phyloP scores from a whole-genome alignment of 441 rosid genomes.

The Francoa sonchifolia region DNA sequence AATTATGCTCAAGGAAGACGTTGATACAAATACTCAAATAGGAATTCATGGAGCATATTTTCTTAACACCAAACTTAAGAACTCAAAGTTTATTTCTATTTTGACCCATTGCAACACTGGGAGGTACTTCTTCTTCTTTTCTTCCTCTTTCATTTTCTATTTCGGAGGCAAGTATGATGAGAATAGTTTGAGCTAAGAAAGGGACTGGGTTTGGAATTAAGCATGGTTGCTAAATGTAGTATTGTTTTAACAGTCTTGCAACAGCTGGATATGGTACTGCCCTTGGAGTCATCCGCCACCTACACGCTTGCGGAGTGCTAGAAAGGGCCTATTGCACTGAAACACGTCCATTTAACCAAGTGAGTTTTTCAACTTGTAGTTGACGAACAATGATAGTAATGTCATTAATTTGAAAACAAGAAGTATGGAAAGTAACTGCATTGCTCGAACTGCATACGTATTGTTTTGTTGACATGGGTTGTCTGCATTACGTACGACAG shows the following conservation, averaged over 20 bases:
- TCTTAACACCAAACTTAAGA: constrained; percentile 29
- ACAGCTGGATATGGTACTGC: constrained; percentile 98
- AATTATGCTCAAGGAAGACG: constrained; percentile 72
- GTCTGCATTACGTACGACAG: no score
- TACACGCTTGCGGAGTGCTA: constrained; percentile 49
- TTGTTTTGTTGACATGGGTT: no score
- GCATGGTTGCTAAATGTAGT: background rate
- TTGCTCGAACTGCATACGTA: no score
- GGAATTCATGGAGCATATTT: constrained; percentile 57
- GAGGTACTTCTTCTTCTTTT: constrained; percentile 35
- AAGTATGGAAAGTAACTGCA: no score
- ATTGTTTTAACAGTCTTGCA: constrained; percentile 52
- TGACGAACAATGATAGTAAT: no score
- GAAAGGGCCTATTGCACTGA: constrained; percentile 87
- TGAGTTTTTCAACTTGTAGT: constrained; percentile 13
- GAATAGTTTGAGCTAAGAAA: background rate
- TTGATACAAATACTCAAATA: constrained; percentile 75
- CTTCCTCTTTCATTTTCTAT: no score
- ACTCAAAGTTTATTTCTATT: constrained; percentile 36
- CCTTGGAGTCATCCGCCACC: constrained; percentile 77
- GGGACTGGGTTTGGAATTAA: background rate
- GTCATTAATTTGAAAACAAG: no score
- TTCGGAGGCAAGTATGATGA: no score
- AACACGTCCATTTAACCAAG: constrained; percentile 96
- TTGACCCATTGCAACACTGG: constrained; percentile 97